Conservation (phyloP, 2,329 filamentous ascomycete species). For the Ascochyta viciae-villosae region DNA sequence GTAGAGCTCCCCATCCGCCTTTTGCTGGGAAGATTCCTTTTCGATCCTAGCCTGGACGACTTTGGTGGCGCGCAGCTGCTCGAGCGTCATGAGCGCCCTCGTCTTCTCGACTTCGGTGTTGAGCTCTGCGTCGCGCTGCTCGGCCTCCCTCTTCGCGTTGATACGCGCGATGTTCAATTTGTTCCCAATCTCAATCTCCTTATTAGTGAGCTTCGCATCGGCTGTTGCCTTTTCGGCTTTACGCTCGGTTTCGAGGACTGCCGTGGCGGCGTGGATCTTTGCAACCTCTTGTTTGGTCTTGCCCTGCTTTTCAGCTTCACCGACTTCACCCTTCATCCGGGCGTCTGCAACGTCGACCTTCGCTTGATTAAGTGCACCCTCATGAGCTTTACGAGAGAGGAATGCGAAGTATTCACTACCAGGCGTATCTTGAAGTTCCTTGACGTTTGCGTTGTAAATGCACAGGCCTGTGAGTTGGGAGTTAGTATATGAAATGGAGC, state of each 20-base stretch:
- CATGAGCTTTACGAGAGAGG: conserved; percentile 82
- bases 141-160: conserved; percentile 73
- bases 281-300: conserved; percentile 85
- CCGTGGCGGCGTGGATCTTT: conserved; percentile 86
- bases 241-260: conserved; percentile 82
- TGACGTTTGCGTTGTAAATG: conserved; percentile 76
- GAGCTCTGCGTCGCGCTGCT: conserved; percentile 80
- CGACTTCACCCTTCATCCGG: conserved; percentile 71
- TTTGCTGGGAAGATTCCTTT: conserved; percentile 72
- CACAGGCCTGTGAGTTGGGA: conserved; percentile 7
- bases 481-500: background rate
- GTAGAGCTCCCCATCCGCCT: conserved; percentile 65
- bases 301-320: conserved; percentile 79
- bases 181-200: conserved; percentile 74
- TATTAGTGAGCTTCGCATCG: conserved; percentile 76
- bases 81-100: conserved; percentile 80
- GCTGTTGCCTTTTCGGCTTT: conserved; percentile 82
- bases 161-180: conserved; percentile 80
- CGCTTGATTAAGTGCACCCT: conserved; percentile 83
- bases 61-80: conserved; percentile 77
- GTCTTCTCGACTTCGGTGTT: conserved; percentile 79
- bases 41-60: conserved; percentile 78
- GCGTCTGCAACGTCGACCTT: conserved; percentile 67
- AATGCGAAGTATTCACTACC: conserved; percentile 84
- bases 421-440: conserved; percentile 84